These are phyloP conservation scores for Ascoidea asiatica DNA, from an alignment of 805 yeast species.

Conservation along the genomic window DNA sequence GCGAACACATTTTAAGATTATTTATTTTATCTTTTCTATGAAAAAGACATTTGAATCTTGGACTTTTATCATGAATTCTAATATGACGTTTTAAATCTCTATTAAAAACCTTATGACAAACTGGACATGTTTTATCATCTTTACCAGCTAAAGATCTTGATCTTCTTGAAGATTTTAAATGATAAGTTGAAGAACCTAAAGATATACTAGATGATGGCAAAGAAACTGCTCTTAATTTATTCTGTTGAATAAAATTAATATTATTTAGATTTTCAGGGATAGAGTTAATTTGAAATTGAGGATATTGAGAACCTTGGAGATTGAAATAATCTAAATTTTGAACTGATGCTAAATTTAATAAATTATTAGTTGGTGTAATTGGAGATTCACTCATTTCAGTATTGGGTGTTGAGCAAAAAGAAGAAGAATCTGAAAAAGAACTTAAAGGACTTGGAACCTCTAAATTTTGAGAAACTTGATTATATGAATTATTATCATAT, in stretches of 20 bases:
- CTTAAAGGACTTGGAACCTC: not conserved
- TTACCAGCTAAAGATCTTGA: not conserved
- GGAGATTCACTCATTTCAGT: not conserved
- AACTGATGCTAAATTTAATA: too few species aligned
- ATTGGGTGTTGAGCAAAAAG: not conserved
- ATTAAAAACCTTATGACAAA: constrained; percentile 30
- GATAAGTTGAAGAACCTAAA: not conserved
- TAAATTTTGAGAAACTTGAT: too few species aligned
- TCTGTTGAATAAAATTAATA: not conserved
- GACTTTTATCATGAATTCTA: constrained; percentile 30
- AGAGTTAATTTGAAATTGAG: not conserved
- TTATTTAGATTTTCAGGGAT: not conserved
- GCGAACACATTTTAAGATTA: constrained; percentile 21
- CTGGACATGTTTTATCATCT: constrained; percentile 17
- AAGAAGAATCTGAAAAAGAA: not conserved
- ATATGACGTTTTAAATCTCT: constrained; percentile 37
- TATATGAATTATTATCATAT: too few species aligned
- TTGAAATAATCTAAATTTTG: not conserved
- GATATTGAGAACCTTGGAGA: not conserved
- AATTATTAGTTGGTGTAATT: not conserved
- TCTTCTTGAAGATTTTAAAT: not conserved
- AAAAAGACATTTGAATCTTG: constrained; percentile 31
- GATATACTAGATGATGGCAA: not conserved
- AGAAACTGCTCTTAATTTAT: not conserved
- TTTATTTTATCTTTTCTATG: constrained; percentile 16